A percentile compares a stretch with the other conserved stretches of the same genome.
Conservation (phyloP, 1,284 basidiomycete genomes). For the Cerrena zonata region DNA sequence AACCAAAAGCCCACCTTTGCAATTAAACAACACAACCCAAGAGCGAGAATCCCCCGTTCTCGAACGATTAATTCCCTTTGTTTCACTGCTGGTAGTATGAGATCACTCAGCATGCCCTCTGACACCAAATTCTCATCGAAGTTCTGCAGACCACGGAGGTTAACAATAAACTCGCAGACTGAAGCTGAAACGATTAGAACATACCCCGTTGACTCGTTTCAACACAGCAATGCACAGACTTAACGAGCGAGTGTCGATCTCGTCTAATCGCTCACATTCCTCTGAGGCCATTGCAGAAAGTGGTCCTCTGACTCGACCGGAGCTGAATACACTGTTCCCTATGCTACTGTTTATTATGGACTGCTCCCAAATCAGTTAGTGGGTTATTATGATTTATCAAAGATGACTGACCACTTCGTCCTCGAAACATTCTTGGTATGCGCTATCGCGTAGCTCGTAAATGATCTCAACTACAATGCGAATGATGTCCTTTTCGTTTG, state of each 20-base stretch:
- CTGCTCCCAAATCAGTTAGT: neutral
- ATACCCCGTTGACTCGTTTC: conserved; percentile 79
- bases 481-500: conserved; percentile 83
- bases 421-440: neutral
- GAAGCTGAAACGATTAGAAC: conserved; percentile 22
- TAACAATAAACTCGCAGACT: neutral
- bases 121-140: conserved; percentile 89
- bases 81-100: conserved; percentile 84
- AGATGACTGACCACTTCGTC: neutral
- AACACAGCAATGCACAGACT: conserved; percentile 79
- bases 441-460: conserved; percentile 65
- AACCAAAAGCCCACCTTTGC: conserved; percentile 47
- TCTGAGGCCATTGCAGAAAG: conserved; percentile 42
- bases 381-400: neutral
- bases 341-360: too few species aligned
- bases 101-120: conserved; percentile 79
- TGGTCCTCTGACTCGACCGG: neutral
- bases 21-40: conserved; percentile 85
- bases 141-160: conserved; percentile 37
- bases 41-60: conserved; percentile 76
- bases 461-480: conserved; percentile 90
- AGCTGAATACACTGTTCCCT: neutral
- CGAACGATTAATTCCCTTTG: conserved; percentile 77
- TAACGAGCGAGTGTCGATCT: conserved; percentile 74
- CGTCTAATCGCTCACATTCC: conserved; percentile 52